A percentile compares a stretch with the other conserved stretches of the same genome.
phyloP scores from a whole-genome alignment of 2,329 filamentous ascomycete species.

The Colletotrichum cordylinicola region DNA sequence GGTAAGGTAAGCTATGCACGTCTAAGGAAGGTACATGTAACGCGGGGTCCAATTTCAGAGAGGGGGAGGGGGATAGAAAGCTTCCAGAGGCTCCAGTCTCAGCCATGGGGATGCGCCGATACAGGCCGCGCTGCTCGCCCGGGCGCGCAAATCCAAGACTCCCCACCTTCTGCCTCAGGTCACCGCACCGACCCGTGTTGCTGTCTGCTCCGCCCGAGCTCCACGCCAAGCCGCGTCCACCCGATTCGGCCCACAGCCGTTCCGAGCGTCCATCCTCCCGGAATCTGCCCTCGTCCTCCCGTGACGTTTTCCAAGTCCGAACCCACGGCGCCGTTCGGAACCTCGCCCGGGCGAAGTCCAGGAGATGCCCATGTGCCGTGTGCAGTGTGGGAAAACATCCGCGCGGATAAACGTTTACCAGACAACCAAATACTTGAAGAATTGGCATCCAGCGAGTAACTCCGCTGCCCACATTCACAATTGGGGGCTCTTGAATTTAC shows the following conservation, averaged over 20 bases:
- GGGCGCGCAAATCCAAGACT: not conserved
- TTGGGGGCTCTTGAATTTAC: not conserved
- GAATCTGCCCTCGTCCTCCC: not conserved
- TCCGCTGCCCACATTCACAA: not conserved
- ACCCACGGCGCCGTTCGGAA: not conserved
- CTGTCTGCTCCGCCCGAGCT: not conserved
- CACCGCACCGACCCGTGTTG: not conserved
- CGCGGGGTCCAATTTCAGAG: conserved; percentile 14
- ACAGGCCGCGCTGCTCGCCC: conserved; percentile 4
- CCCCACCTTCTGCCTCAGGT: conserved; percentile 18
- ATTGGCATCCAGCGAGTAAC: not conserved
- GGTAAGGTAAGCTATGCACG: conserved; percentile 1
- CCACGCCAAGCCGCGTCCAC: conserved; percentile 9
- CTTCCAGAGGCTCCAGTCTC: conserved; percentile 12
- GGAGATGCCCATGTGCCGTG: not conserved
- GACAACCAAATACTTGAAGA: not conserved
- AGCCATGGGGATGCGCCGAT: conserved; percentile 4
- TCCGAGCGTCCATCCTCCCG: not conserved
- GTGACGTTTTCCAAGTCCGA: not conserved
- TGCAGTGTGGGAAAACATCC: not conserved
- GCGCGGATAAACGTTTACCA: not conserved
- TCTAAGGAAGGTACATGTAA: conserved; percentile 18
- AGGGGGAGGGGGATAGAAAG: conserved; percentile 13
- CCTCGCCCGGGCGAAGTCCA: not conserved
- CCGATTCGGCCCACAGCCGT: conserved; percentile 8